phyloP scores from a whole-genome alignment of 139 green algal genomes.

The Edaphochlamys debaryana region DNA sequence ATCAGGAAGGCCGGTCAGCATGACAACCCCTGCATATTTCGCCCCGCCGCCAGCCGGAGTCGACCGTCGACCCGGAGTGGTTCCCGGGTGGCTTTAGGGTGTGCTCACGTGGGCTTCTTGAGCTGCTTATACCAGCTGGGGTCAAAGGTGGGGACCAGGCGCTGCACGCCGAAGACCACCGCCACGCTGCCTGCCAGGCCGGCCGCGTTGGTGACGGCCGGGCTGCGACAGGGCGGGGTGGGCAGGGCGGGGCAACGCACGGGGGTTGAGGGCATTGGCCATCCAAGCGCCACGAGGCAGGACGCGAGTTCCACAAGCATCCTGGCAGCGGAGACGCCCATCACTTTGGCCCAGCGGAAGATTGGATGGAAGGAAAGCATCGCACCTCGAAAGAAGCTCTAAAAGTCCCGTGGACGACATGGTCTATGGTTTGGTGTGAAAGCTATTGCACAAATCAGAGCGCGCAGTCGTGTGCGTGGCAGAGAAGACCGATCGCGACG shows the following conservation, averaged over 20 bases:
- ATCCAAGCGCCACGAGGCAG: not conserved
- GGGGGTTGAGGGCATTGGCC: not conserved
- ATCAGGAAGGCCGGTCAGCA: not conserved
- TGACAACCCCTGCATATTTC: too few species aligned
- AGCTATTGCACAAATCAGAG: too few species aligned
- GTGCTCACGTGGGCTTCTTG: conserved; percentile 46
- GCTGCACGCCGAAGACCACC: conserved; percentile 26
- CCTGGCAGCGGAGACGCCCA: too few species aligned
- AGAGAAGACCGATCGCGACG: too few species aligned
- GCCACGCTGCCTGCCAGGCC: not conserved
- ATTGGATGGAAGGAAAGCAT: not conserved
- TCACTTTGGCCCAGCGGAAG: too few species aligned
- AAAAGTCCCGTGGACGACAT: conserved; percentile 21
- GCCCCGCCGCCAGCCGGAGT: too few species aligned
- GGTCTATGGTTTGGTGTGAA: not conserved
- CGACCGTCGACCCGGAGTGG: too few species aligned
- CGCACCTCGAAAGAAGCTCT: conserved; percentile 1
- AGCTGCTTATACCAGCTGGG: conserved; percentile 48
- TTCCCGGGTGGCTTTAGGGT: not conserved
- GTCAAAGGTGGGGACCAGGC: conserved; percentile 29
- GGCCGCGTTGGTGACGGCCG: not conserved
- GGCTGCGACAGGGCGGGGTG: not conserved
- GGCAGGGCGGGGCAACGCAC: not conserved
- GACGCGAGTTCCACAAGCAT: not conserved
- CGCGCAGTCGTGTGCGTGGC: too few species aligned